Evolutionary conservation across 148 eudicot species (phyloP).

Genomic region (Heliamphora exappendiculata): DNA sequence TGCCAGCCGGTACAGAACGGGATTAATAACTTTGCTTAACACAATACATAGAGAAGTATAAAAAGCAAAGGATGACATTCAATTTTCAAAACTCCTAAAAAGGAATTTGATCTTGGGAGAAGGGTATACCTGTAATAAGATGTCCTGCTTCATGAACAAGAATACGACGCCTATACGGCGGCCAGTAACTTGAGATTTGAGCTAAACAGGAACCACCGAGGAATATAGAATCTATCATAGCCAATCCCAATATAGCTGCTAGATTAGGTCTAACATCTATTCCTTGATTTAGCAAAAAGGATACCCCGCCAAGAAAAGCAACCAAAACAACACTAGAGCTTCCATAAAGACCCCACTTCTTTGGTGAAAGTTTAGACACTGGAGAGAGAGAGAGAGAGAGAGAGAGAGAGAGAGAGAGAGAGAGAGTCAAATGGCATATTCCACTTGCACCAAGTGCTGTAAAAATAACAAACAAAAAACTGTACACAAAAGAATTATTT

Average conservation of each 20-base stretch:
- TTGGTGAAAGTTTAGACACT: slow-evolving; percentile 86
- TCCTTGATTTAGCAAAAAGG: slow-evolving; percentile 68
- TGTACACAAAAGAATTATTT: background rate
- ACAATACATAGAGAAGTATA: background rate
- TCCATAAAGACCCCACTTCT: slow-evolving; percentile 88
- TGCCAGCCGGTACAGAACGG: too few relatives aligned
- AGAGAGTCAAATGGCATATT: slow-evolving; percentile 3
- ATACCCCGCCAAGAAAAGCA: slow-evolving; percentile 58
- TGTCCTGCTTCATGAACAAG: slow-evolving; percentile 99
- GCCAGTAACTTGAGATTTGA: slow-evolving; percentile 92
- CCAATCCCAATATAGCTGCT: slow-evolving; percentile 62
- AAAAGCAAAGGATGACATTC: background rate
- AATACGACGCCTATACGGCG: slow-evolving; percentile 85
- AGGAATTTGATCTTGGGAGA: background rate
- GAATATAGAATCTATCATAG: slow-evolving; percentile 61
- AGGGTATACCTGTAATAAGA: slow-evolving; percentile 62
- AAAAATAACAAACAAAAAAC: background rate
- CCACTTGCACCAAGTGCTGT: background rate
- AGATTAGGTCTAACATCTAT: slow-evolving; percentile 84
- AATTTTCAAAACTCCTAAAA: background rate
- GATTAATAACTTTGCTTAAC: too few relatives aligned
- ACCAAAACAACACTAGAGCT: slow-evolving; percentile 56
- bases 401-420: too few relatives aligned
- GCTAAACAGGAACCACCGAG: slow-evolving; percentile 92
- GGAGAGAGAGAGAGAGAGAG: slow-evolving; percentile 13